Evolutionary conservation across 139 green algal species (phyloP).

Genomic region (Chlorella sp.): DNA sequence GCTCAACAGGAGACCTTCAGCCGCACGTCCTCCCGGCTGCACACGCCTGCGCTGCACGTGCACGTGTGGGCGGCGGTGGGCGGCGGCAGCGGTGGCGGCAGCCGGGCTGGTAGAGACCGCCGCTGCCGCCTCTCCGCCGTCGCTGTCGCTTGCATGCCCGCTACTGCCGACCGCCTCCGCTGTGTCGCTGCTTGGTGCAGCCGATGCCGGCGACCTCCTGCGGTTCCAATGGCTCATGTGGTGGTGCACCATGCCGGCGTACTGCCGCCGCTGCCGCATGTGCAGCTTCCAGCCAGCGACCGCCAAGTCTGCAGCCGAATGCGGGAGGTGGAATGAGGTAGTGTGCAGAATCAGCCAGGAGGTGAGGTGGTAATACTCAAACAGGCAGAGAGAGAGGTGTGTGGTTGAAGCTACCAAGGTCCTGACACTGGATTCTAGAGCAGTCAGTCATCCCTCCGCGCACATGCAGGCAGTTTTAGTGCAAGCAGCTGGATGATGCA

Average conservation of each 20-base stretch:
- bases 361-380: too few species aligned
- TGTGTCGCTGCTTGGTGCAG: neutral
- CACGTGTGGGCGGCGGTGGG: neutral
- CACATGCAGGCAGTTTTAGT: neutral
- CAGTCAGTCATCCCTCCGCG: too few species aligned
- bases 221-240: slow-evolving; percentile 14
- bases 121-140: neutral
- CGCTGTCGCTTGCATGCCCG: neutral
- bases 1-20: neutral
- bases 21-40: neutral
- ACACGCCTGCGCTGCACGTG: neutral
- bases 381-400: neutral
- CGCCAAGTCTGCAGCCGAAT: neutral
- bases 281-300: neutral
- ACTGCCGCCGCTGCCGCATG: neutral
- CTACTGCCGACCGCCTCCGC: neutral
- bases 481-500: neutral
- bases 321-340: neutral
- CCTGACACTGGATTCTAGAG: too few species aligned
- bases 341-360: neutral
- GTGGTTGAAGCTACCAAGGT: neutral
- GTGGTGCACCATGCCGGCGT: neutral
- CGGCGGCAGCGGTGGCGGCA: neutral
- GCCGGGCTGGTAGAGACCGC: neutral
- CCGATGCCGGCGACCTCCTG: neutral